Conservation (phyloP, 768 basidiomycete species). For the Tulasnella sp. region DNA sequence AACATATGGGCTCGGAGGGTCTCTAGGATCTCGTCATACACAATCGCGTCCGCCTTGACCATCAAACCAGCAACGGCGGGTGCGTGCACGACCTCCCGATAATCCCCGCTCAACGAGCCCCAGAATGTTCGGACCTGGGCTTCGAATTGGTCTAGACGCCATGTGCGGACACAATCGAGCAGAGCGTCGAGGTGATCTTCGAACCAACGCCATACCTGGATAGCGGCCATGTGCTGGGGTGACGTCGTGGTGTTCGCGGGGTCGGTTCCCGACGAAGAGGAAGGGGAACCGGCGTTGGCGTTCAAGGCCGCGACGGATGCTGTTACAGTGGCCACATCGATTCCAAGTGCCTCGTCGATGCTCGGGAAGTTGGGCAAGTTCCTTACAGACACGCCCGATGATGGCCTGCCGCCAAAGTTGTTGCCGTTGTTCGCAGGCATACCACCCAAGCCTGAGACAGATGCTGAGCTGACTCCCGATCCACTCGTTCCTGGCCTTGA, state of each 20-base stretch:
- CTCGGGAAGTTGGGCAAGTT: constrained; percentile 7
- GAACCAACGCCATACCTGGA: constrained; percentile 88
- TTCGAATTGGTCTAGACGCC: constrained; percentile 85
- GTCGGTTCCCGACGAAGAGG: not conserved
- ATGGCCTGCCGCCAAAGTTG: not conserved
- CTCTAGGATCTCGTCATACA: constrained; percentile 88
- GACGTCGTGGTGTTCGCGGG: constrained; percentile 39
- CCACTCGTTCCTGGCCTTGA: not conserved
- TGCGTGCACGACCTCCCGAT: constrained; percentile 81
- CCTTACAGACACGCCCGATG: not conserved
- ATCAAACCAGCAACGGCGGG: constrained; percentile 81
- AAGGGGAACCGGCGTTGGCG: constrained; percentile 27
- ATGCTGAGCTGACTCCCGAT: not conserved
- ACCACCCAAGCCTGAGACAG: not conserved
- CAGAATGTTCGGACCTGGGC: constrained; percentile 80
- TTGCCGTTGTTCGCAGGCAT: too few species aligned
- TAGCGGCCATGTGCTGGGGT: constrained; percentile 64
- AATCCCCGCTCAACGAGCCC: constrained; percentile 58
- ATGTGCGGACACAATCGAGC: constrained; percentile 62
- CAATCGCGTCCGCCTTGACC: constrained; percentile 81
- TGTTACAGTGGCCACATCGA: not conserved
- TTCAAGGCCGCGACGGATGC: constrained; percentile 50
- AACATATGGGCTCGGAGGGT: constrained; percentile 76
- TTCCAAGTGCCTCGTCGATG: constrained; percentile 13
- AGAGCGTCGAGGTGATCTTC: constrained; percentile 80